phyloP scores from a whole-genome alignment of 2,329 filamentous ascomycete genomes.

The Ophiostoma triangulosporum region DNA sequence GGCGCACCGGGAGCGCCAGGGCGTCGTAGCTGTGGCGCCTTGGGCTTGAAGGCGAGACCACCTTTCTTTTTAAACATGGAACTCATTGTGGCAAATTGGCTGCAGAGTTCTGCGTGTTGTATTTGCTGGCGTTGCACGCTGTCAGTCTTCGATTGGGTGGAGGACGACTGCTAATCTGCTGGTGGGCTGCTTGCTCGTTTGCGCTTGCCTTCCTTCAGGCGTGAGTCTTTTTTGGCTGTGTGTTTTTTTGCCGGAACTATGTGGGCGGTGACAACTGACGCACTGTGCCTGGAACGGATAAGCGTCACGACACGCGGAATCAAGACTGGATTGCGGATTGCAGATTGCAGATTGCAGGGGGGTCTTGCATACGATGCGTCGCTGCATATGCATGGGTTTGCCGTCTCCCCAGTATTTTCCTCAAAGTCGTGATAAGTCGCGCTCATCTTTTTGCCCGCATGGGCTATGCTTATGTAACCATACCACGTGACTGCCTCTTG shows the following conservation, averaged over 20 bases:
- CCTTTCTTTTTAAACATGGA: conserved; percentile 53
- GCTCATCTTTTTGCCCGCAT: neutral
- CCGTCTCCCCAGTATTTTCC: neutral
- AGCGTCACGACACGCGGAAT: conserved; percentile 2
- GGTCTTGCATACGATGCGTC: neutral
- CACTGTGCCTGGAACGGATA: conserved; percentile 4
- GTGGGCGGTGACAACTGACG: conserved; percentile 4
- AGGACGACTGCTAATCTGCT: neutral
- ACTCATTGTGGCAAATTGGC: conserved; percentile 11
- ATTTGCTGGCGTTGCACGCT: neutral
- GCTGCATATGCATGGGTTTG: neutral
- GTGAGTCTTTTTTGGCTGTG: conserved; percentile 7
- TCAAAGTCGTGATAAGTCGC: neutral
- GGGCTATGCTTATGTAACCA: neutral
- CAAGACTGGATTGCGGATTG: neutral
- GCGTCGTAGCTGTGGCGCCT: conserved; percentile 41
- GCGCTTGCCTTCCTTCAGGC: neutral
- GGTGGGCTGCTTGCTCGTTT: neutral
- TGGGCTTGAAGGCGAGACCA: conserved; percentile 55
- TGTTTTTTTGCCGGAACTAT: conserved; percentile 8
- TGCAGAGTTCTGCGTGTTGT: neutral
- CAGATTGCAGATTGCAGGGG: neutral
- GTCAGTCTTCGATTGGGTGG: neutral
- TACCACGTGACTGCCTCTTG: too few relatives aligned
- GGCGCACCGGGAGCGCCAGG: conserved; percentile 28